Conservation (phyloP, 305 asterid species). For the Plantago lanceolata region DNA sequence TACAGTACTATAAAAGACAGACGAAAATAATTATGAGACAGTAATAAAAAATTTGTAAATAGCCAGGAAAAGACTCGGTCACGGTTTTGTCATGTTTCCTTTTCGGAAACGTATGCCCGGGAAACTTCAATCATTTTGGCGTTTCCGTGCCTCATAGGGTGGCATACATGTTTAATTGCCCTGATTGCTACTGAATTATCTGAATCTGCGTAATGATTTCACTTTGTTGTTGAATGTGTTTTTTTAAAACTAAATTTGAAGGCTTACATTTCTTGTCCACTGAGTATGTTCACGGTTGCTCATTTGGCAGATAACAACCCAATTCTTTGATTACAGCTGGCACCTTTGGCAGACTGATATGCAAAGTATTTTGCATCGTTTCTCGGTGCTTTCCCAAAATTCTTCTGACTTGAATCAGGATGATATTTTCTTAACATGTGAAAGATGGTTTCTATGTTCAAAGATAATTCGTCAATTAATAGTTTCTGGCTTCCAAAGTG, state of each 20-base stretch:
- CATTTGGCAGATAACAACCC: conserved; percentile 85
- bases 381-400: conserved; percentile 72
- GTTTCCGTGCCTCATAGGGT: too few species aligned
- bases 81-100: too few species aligned
- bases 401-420: conserved; percentile 59
- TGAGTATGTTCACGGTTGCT: conserved; percentile 29
- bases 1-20: too few species aligned
- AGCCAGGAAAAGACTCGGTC: too few species aligned
- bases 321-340: conserved; percentile 97
- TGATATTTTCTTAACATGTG: conserved; percentile 75
- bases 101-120: too few species aligned
- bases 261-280: conserved; percentile 19
- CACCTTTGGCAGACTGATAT: conserved; percentile 92
- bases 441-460: conserved; percentile 95
- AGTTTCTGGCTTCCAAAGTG: conserved; percentile 83
- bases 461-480: conserved; percentile 77
- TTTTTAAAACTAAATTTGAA: conserved; percentile 16
- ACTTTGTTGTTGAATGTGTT: conserved; percentile 16
- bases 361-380: conserved; percentile 71
- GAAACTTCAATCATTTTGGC: too few species aligned
- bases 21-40: too few species aligned
- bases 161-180: background rate
- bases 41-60: too few species aligned
- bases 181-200: background rate
- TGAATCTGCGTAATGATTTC: background rate